These are phyloP conservation scores for Kluyveromyces lactis DNA, from an alignment of 805 yeast genomes.

Conservation along the genomic window DNA sequence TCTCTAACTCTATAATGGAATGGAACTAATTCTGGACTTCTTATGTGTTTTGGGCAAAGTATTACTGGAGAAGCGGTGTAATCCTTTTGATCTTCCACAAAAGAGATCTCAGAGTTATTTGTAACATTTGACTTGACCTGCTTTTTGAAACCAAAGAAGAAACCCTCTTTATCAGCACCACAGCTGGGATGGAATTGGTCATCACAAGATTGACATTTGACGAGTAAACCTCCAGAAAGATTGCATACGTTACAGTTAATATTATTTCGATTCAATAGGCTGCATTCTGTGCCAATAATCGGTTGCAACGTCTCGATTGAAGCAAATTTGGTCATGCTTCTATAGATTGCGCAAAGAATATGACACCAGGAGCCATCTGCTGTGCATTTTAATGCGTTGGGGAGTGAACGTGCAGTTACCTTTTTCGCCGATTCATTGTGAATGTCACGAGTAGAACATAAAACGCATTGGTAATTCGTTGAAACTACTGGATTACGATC, in stretches of 20 bases:
- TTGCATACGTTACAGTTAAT: conserved; percentile 39
- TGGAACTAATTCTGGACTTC: neutral
- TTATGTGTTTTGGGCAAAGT: conserved; percentile 8
- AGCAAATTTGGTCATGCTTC: conserved; percentile 37
- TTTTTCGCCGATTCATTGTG: conserved; percentile 38
- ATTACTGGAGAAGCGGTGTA: conserved; percentile 9
- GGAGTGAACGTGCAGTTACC: conserved; percentile 35
- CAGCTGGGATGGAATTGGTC: conserved; percentile 20
- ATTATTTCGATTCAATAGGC: conserved; percentile 27
- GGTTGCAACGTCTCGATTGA: conserved; percentile 39
- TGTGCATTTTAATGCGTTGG: conserved; percentile 68
- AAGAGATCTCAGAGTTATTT: neutral
- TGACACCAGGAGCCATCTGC: conserved; percentile 70
- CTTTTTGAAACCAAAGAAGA: conserved; percentile 10
- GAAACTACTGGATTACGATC: conserved; percentile 52
- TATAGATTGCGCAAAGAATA: conserved; percentile 57
- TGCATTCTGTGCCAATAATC: conserved; percentile 30
- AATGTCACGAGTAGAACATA: conserved; percentile 53
- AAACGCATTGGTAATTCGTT: conserved; percentile 50
- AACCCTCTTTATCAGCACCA: conserved; percentile 14
- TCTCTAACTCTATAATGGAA: conserved; percentile 4
- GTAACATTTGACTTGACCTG: neutral
- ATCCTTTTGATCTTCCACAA: neutral
- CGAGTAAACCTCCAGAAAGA: conserved; percentile 38
- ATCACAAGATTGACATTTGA: conserved; percentile 15